Evolutionary conservation across 352 stramenopile genomes (phyloP).

Genomic region (Phytophthora chlamydospora): DNA sequence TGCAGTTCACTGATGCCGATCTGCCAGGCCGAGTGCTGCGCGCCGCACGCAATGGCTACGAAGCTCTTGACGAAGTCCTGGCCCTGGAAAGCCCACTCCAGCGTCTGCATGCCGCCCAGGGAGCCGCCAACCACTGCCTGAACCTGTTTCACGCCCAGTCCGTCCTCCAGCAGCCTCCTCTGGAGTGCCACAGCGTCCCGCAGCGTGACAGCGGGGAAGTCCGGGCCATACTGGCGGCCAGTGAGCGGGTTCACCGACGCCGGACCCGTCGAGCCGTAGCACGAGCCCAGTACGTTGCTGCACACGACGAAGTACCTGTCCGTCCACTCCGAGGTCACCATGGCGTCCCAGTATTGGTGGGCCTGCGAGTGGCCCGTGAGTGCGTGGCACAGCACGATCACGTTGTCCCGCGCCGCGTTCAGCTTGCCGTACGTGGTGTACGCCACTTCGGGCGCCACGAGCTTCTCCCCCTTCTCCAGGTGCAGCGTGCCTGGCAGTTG

Average conservation of each 20-base stretch:
- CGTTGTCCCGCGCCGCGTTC: conserved; percentile 89
- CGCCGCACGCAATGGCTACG: conserved; percentile 94
- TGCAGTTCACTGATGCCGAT: conserved; percentile 96
- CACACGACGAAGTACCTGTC: conserved; percentile 97
- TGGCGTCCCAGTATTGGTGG: conserved; percentile 94
- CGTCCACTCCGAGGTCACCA: conserved; percentile 95
- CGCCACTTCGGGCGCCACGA: conserved; percentile 80
- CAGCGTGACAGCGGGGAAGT: conserved; percentile 93
- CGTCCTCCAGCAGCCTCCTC: conserved; percentile 88
- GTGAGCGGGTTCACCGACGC: conserved; percentile 80
- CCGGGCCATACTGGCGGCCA: conserved; percentile 75
- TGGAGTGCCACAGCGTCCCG: conserved; percentile 94
- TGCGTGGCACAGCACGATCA: conserved; percentile 94
- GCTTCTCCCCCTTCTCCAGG: conserved; percentile 68
- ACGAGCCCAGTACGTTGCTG: conserved; percentile 95
- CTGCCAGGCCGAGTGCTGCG: conserved; percentile 95
- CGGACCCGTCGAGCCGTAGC: conserved; percentile 94
- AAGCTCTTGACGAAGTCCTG: conserved; percentile 88
- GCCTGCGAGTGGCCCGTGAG: conserved; percentile 95
- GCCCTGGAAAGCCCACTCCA: conserved; percentile 95
- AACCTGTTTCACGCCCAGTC: conserved; percentile 88
- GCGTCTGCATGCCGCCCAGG: conserved; percentile 97
- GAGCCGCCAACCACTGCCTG: conserved; percentile 94
- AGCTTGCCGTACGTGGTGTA: conserved; percentile 96
- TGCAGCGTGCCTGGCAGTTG: conserved; percentile 44